These are phyloP conservation scores for Hydrangea macrophylla DNA, from an alignment of 148 eudicot species.

Conservation along the genomic window DNA sequence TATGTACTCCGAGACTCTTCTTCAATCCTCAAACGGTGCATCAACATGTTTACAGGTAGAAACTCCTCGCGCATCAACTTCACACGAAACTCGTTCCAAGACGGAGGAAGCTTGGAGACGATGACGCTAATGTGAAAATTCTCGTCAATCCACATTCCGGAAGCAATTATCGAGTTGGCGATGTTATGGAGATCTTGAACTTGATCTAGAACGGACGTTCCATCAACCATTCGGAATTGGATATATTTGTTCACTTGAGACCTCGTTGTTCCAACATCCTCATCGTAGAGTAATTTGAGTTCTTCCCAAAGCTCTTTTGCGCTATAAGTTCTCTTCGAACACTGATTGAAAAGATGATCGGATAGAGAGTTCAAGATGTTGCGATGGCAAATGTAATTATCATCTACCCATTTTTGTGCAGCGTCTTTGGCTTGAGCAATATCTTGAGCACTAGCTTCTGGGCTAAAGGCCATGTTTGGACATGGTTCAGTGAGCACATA, in stretches of 20 bases:
- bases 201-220: slow-evolving; percentile 53
- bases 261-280: slow-evolving; percentile 56
- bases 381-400: slow-evolving; percentile 62
- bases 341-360: slow-evolving; percentile 50
- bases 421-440: slow-evolving; percentile 30
- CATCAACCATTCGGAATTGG: slow-evolving; percentile 74
- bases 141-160: slow-evolving; percentile 74
- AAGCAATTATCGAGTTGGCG: slow-evolving; percentile 45
- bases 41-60: slow-evolving; percentile 58
- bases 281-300: slow-evolving; percentile 44
- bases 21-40: slow-evolving; percentile 53
- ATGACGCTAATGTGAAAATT: slow-evolving; percentile 63
- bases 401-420: slow-evolving; percentile 56
- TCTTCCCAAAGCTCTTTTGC: slow-evolving; percentile 84
- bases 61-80: slow-evolving; percentile 58
- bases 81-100: slow-evolving; percentile 62
- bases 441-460: slow-evolving; percentile 30
- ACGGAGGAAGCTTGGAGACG: slow-evolving; percentile 74
- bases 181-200: slow-evolving; percentile 61
- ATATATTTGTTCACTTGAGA: slow-evolving; percentile 71
- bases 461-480: slow-evolving; percentile 33
- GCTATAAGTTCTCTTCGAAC: slow-evolving; percentile 36
- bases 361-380: slow-evolving; percentile 65
- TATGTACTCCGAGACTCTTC: slow-evolving; percentile 45
- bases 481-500: slow-evolving; percentile 61